These are phyloP conservation scores for Silene coronaria DNA, from an alignment of 179 eudicot species.

Conservation along the genomic window DNA sequence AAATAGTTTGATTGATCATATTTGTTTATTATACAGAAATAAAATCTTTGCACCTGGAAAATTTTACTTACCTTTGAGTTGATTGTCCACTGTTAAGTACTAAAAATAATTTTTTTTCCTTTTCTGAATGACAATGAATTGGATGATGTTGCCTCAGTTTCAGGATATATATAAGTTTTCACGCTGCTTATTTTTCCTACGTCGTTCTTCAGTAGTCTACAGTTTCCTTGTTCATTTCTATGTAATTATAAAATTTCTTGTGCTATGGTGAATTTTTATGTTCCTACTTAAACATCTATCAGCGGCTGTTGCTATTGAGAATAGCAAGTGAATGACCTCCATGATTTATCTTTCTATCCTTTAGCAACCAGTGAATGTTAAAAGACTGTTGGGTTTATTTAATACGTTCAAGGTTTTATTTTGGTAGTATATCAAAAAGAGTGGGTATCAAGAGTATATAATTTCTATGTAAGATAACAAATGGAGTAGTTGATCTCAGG, in stretches of 20 bases:
- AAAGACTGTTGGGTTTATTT: background rate
- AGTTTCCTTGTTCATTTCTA: background rate
- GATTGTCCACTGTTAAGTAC: background rate
- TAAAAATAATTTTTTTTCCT: background rate
- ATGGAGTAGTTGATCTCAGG: background rate
- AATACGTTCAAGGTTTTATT: background rate
- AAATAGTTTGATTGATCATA: background rate
- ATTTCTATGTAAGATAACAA: background rate
- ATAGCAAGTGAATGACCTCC: background rate
- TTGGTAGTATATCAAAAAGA: too few relatives aligned
- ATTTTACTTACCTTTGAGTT: background rate
- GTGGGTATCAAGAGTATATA: too few relatives aligned
- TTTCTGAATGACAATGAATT: background rate
- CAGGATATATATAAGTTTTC: background rate
- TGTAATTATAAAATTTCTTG: too few relatives aligned
- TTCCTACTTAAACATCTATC: too few relatives aligned
- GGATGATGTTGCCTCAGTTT: constrained; percentile 5
- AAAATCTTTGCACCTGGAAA: background rate
- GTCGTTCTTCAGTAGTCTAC: background rate
- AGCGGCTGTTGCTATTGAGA: background rate
- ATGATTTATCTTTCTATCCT: constrained; percentile 3
- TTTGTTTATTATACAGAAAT: background rate
- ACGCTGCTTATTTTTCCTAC: background rate
- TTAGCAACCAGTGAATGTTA: background rate
- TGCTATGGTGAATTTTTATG: background rate